Conservation (phyloP, 371 early-diverging fungal genomes). For the Apophysomyces elegans region DNA sequence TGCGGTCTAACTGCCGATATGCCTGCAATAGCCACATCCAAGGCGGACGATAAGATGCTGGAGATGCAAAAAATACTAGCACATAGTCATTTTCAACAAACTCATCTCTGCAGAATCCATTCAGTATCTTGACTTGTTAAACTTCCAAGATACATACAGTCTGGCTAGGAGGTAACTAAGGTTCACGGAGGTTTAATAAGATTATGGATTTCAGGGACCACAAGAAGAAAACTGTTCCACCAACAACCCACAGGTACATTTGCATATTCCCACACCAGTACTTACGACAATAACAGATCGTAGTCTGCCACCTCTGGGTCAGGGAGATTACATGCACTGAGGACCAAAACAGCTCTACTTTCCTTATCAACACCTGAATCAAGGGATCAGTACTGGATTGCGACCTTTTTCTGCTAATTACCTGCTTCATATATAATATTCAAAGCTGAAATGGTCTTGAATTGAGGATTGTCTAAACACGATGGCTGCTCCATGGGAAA, state of each 20-base stretch:
- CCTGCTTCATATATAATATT: constrained; percentile 36
- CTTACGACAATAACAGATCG: constrained; percentile 66
- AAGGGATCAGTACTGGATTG: neutral
- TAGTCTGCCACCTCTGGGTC: constrained; percentile 68
- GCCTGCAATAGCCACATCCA: constrained; percentile 81
- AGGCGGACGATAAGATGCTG: constrained; percentile 67
- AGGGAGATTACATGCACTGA: constrained; percentile 78
- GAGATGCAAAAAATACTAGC: constrained; percentile 75
- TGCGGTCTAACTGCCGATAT: constrained; percentile 68
- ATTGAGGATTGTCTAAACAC: constrained; percentile 23
- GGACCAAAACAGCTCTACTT: constrained; percentile 70
- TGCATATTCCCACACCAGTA: constrained; percentile 19
- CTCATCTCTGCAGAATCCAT: constrained; percentile 32
- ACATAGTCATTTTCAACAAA: constrained; percentile 83
- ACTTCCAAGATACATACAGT: constrained; percentile 21
- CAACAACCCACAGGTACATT: neutral
- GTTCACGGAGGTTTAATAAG: constrained; percentile 12
- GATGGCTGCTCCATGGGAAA: constrained; percentile 16
- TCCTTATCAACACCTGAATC: constrained; percentile 74
- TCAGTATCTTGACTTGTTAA: neutral
- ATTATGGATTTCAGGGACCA: neutral
- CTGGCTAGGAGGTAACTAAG: constrained; percentile 25
- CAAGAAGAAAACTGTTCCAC: neutral
- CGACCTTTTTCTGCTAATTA: constrained; percentile 1
- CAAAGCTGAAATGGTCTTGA: constrained; percentile 24